These are phyloP conservation scores for Pichia kluyveri DNA, from an alignment of 805 yeast species.

Conservation along the genomic window DNA sequence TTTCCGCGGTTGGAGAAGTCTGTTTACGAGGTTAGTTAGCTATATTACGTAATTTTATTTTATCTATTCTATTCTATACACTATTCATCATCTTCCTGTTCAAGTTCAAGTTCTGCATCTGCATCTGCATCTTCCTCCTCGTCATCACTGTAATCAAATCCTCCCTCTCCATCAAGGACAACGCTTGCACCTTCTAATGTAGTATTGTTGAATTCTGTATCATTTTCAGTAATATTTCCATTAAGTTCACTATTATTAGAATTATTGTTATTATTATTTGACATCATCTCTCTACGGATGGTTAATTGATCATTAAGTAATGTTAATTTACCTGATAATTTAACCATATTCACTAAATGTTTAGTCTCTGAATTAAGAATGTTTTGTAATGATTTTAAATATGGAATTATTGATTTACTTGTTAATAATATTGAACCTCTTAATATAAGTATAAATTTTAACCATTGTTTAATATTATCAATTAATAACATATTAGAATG, in stretches of 20 bases:
- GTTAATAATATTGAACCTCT: constrained; percentile 59
- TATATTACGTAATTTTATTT: no score
- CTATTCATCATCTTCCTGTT: no score
- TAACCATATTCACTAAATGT: constrained; percentile 56
- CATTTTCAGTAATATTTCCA: constrained; percentile 13
- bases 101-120: no score
- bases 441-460: constrained; percentile 67
- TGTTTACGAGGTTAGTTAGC: no score
- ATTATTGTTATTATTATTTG: constrained; percentile 15
- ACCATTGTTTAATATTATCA: constrained; percentile 42
- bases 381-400: constrained; percentile 48
- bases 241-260: constrained; percentile 13
- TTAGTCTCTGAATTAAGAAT: constrained; percentile 48
- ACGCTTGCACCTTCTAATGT: constrained; percentile 17
- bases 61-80: no score
- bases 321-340: constrained; percentile 80
- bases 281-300: constrained; percentile 47
- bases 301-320: constrained; percentile 68
- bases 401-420: constrained; percentile 41
- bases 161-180: constrained; percentile 26
- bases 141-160: constrained; percentile 15
- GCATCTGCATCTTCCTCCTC: neutral
- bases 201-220: constrained; percentile 20
- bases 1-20: no score
- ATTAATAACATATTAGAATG: neutral